Base-by-base conservation (phyloP, 371 early-diverging fungal species). In the Lichtheimia hyalospora region DNA sequence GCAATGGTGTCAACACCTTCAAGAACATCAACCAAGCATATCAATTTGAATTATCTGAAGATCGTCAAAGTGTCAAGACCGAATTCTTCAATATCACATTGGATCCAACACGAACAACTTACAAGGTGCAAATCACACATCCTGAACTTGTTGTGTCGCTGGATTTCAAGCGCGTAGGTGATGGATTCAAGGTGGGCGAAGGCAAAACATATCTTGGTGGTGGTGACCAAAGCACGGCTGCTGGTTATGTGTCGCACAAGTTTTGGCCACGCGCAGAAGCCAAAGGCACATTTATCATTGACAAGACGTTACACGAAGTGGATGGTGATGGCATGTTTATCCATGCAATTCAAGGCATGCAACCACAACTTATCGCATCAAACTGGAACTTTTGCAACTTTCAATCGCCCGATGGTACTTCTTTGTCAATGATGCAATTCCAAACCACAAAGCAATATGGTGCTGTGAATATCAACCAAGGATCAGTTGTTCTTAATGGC, bases 331-430 rank as follows among this genome's bases (percentile, higher is more conserved):
- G 91, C 27, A 77, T 91, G 67, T 92, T 90, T 68, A 85, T 92
- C 57, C 92, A 93, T 69, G 96, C 94, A 6, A 74, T 92, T 60
- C 84, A 92, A 71, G 89, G 83, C 57, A 90, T 91, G 84, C 88
- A 90, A 56, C 95, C 96, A 34, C 92, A 96, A 57, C 73, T 89
- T 57, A 87, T 90, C 42, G 93, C 91, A n/a, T 82, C 87, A 49
- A 87, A 87, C 60, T 95, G 95, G 94, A 92, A 90, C 70, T 89
- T 89, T 76, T 79, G 85, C 57, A 70, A 87, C 67, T 85, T 93
- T 73, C 85, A 87, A 42, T 74, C 77, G 6, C 34, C 34, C 10
- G 57, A 71, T n/a, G 70, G 82, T 46, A 84, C 85, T 20, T 70
- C 89, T 10, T 70, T 94, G 54, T 78, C 89, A 58, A 84, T 92